phyloP scores from a whole-genome alignment of 305 asterid genomes.

The Lippia alba region DNA sequence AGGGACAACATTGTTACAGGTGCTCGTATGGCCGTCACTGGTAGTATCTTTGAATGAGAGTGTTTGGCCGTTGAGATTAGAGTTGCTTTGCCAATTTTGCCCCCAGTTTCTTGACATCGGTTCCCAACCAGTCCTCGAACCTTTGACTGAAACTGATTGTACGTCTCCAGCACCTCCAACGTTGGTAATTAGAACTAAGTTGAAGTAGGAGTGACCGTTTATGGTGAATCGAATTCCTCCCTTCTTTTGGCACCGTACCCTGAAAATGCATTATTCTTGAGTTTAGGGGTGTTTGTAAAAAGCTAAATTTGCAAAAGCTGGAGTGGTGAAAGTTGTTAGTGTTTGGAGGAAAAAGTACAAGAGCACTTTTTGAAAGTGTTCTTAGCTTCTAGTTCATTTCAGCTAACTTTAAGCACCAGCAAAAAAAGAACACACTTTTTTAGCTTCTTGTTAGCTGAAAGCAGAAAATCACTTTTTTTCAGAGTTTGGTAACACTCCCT shows the following conservation, averaged over 20 bases:
- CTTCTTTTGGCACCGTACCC: slow-evolving; percentile 52
- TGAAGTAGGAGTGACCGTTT: slow-evolving; percentile 56
- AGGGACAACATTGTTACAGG: slow-evolving; percentile 30
- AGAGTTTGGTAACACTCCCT: no score
- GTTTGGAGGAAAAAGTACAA: no score
- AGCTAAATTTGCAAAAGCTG: no score
- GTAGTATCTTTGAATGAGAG: slow-evolving; percentile 53
- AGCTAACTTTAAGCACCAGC: no score
- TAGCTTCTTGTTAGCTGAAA: no score
- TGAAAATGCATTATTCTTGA: slow-evolving; percentile 2
- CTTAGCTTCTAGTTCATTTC: no score
- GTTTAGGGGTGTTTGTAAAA: no score
- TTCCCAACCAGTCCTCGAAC: slow-evolving; percentile 44
- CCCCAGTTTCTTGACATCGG: slow-evolving; percentile 63
- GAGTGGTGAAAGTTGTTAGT: no score
- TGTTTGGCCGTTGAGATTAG: slow-evolving; percentile 43
- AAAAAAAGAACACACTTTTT: no score
- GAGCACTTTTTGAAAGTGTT: no score
- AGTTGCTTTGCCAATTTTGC: slow-evolving; percentile 57
- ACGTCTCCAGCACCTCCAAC: slow-evolving; percentile 13
- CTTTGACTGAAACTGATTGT: slow-evolving; percentile 44
- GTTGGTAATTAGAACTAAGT: slow-evolving; percentile 40
- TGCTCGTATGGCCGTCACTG: slow-evolving; percentile 46
- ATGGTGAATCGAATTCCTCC: slow-evolving; percentile 55
- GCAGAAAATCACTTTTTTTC: no score